phyloP scores from a whole-genome alignment of 805 yeast species.

The Tetrapisispora namnaoensis region DNA sequence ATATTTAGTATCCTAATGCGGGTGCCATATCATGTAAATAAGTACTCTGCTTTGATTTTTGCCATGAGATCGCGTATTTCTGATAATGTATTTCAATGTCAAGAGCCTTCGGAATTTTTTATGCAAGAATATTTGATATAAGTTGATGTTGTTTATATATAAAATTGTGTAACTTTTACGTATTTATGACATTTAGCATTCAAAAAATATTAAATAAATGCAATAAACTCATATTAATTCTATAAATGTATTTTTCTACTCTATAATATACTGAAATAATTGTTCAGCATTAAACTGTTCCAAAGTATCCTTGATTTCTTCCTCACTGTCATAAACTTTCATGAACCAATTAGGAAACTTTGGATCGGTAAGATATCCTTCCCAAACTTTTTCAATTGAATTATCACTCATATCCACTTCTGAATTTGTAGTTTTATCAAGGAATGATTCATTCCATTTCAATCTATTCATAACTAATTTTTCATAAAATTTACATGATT shows the following conservation, averaged over 20 bases:
- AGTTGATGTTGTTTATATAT: background rate
- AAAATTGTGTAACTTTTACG: no score
- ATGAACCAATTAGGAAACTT: slow-evolving; percentile 64
- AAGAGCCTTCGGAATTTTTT: background rate
- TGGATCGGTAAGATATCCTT: slow-evolving; percentile 47
- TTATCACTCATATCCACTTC: slow-evolving; percentile 35
- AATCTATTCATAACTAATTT: slow-evolving; percentile 53
- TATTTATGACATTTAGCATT: background rate
- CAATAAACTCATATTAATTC: no score
- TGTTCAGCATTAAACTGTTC: slow-evolving; percentile 44
- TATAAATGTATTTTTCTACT: background rate
- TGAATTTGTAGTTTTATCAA: slow-evolving; percentile 16
- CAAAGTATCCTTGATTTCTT: slow-evolving; percentile 41
- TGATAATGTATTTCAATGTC: no score
- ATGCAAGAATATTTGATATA: background rate
- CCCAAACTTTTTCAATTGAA: slow-evolving; percentile 52
- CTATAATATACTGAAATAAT: slow-evolving; percentile 2
- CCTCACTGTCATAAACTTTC: slow-evolving; percentile 42
- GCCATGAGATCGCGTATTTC: no score
- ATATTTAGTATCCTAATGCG: background rate
- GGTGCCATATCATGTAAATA: background rate
- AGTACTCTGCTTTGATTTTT: background rate
- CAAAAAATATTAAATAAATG: background rate
- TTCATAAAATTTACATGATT: slow-evolving; percentile 51
- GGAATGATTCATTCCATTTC: slow-evolving; percentile 52